phyloP scores from a whole-genome alignment of 257 asterid genomes.

The Asclepias syriaca region DNA sequence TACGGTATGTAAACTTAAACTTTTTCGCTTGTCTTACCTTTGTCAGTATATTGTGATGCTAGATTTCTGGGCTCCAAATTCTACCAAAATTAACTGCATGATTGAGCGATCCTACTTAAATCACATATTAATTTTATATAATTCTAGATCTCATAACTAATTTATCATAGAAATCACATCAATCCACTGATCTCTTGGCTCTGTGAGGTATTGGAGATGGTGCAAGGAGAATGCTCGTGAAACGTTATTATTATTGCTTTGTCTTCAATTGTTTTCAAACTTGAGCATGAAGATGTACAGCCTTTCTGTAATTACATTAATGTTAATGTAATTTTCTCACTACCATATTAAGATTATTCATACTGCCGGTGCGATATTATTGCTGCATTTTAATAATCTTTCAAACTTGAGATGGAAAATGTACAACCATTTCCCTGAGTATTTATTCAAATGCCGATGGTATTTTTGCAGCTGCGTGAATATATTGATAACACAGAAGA shows the following conservation, averaged over 20 bases:
- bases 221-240: neutral
- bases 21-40: neutral
- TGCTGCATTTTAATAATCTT: too few relatives aligned
- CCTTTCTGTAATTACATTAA: neutral
- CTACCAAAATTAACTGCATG: neutral
- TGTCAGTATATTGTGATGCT: neutral
- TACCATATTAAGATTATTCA: neutral
- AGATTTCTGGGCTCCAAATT: neutral
- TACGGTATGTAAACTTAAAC: slow-evolving; percentile 50
- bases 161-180: neutral
- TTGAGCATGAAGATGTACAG: neutral
- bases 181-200: neutral
- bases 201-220: neutral
- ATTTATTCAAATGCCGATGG: neutral
- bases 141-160: neutral
- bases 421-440: too few relatives aligned
- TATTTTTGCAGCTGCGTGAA: slow-evolving; percentile 68
- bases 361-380: neutral
- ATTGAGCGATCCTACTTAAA: neutral
- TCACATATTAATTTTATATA: neutral
- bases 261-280: neutral
- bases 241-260: neutral
- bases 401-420: too few relatives aligned
- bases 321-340: neutral
- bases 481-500: slow-evolving; percentile 93